Base-by-base conservation (phyloP, 306 rosid species). In the Cucumis cinereus region DNA sequence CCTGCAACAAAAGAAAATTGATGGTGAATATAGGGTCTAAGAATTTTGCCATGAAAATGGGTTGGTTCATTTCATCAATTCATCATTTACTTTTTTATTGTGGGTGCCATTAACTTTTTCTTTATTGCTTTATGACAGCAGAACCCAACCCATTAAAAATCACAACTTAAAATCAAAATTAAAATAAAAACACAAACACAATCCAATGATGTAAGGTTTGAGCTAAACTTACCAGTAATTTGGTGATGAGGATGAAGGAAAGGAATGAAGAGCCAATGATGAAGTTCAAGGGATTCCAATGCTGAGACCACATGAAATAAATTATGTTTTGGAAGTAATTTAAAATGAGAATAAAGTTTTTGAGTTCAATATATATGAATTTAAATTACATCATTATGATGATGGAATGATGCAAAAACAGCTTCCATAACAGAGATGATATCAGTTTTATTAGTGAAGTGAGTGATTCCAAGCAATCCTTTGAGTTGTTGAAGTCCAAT, bases 401-500 rank as follows among this genome's bases (percentile, higher is more conserved):
- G 53, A 8, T 87, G 88, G 77, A 86, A n/a, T 61, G 87, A 82
- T 73, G 72, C 71, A 81, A 78, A 75, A 16, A 86, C 88, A 67
- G 96, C 89, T 80, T 83, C 58, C 10, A 86, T 7, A 26, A 89
- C 96, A 75, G 96, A 90, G 77, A 87, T 74, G 30, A 90, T 55
- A 74, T 90, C 96, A 20, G 96, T 90, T 80, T 80, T 87, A 77
- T 77, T 89, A 3, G 93, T 88, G 77, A 90, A 90, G 80, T 89
- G 89, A 76, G 74, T 40, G 60, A 87, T 68, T 10, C 96, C 96
- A 30, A 90, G 78, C 26, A 90, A 75, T 77, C 93, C 96, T 82
- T 88, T 90, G 59, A 90, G 82, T 75, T 90, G 96, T 79, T 90
- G 96, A 83, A 90, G 93, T 2, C 96, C 91, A 74, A 90, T 90